Percentiles rank a stretch among this genome's conserved stretches.
Evolutionary conservation across 2,329 filamentous ascomycete genomes (phyloP).

Genomic region (Sporothrix dimorphospora): DNA sequence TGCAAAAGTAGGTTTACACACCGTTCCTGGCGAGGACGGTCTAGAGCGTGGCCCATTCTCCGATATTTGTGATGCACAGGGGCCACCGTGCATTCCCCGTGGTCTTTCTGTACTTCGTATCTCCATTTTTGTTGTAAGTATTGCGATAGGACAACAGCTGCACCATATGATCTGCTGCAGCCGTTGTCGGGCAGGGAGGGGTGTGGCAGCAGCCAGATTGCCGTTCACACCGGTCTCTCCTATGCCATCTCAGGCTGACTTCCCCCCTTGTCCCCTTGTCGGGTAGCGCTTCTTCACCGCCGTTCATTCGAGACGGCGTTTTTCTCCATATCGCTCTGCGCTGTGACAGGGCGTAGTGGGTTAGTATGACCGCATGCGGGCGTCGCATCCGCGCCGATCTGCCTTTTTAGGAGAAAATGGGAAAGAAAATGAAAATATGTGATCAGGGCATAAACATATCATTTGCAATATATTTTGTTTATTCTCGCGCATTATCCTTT

Average conservation of each 20-base stretch:
- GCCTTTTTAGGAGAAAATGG: neutral
- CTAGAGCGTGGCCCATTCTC: neutral
- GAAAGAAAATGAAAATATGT: neutral
- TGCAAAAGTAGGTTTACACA: neutral
- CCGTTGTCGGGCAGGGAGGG: constrained; percentile 1
- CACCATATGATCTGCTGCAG: neutral
- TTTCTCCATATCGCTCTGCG: neutral
- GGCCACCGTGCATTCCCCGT: neutral
- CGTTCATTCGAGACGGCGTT: neutral
- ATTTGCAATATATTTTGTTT: no score
- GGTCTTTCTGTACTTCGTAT: neutral
- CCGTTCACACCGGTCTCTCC: neutral
- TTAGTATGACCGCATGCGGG: constrained; percentile 11
- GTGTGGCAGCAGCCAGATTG: neutral
- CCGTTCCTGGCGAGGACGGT: constrained; percentile 1
- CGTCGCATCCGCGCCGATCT: constrained; percentile 19
- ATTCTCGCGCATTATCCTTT: neutral
- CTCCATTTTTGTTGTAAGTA: neutral
- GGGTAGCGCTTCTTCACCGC: neutral
- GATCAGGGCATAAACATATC: neutral
- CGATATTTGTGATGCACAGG: constrained; percentile 3
- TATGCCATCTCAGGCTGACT: neutral
- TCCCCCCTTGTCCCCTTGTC: neutral
- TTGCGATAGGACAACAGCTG: neutral
- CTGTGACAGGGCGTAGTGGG: neutral